Base-by-base conservation (phyloP, 441 rosid genomes). In the Euphorbia celastroides region DNA sequence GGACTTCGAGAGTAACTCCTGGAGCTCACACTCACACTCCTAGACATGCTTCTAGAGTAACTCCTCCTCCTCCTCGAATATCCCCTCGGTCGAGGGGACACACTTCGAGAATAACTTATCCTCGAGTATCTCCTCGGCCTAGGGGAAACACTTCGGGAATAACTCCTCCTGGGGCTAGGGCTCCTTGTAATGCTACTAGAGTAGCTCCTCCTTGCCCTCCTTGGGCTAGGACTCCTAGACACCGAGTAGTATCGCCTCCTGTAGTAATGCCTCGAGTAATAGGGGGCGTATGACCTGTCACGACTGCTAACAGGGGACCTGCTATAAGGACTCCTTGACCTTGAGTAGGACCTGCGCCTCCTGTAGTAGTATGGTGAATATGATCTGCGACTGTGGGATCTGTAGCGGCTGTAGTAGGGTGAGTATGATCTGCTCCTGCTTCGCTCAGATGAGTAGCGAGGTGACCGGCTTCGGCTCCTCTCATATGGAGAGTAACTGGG, bases 251-350 rank as follows among this genome's bases (percentile, higher is more conserved):
- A 57, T 9, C 17, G 30, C 22, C 84, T 74, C 14, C 82, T 55
- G 60, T 64, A 76, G 71, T 71, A 55, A 42, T 72, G 74, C 25
- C 88, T 68, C 0, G 73, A 68, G 7, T 65, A 75, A 55, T 76
- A 71, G 26, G 87, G 88, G 7, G 96, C 84, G 76, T 72, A 75
- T 0, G 90, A 86, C 48, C 82, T 61, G 11, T 82, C 82, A 5
- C 69, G 75, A 72, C 81, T 73, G 9, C 82, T 67, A 23, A 74
- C 81, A 11, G 88, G 89, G 7, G 87, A 89, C 72, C 85, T 81
- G 4, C 78, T 65, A 65, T 75, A 80, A 58, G 85, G 79, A 51
- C 90, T 83, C 22, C 28, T 72, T 14, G 88, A 79, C 38, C 70
- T 60, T 1, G 88, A 84, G 74, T 73, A 76, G 0, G 81, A 79